A percentile compares a stretch with the other conserved stretches of the same genome.
phyloP scores from a whole-genome alignment of 768 basidiomycete species.

The Leccinum truebloodii region DNA sequence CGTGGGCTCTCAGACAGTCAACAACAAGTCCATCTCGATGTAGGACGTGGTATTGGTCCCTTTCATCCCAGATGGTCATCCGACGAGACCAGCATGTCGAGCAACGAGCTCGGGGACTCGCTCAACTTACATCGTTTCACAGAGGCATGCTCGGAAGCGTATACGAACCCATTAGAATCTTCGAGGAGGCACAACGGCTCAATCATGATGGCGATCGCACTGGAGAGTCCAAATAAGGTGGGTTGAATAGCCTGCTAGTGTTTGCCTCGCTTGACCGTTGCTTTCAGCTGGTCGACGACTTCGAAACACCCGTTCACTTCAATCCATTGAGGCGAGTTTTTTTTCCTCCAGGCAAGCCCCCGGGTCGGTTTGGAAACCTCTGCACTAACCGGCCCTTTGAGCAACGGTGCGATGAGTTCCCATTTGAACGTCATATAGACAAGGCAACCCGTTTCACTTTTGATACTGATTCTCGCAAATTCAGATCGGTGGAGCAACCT shows the following conservation, averaged over 20 bases:
- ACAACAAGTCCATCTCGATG: not conserved
- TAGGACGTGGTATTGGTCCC: not conserved
- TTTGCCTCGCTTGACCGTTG: not conserved
- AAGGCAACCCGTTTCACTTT: too few species aligned
- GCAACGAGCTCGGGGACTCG: not conserved
- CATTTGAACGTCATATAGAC: too few species aligned
- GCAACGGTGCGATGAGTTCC: too few species aligned
- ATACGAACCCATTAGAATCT: not conserved
- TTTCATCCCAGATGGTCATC: not conserved
- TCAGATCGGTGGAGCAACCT: too few species aligned
- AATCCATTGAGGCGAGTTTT: not conserved
- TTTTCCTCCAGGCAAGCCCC: too few species aligned
- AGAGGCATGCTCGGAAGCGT: not conserved
- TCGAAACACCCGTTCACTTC: not conserved
- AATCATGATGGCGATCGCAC: not conserved
- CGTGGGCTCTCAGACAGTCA: not conserved
- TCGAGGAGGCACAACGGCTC: not conserved
- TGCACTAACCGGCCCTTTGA: not conserved
- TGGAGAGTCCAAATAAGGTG: not conserved
- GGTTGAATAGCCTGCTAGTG: not conserved
- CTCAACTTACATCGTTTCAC: too few species aligned
- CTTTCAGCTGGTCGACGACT: not conserved
- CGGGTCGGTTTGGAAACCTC: not conserved
- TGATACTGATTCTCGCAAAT: not conserved
- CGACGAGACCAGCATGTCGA: not conserved